Conservation (phyloP, 495 filamentous ascomycete species). For the Melanomma pulvis-pyrius region DNA sequence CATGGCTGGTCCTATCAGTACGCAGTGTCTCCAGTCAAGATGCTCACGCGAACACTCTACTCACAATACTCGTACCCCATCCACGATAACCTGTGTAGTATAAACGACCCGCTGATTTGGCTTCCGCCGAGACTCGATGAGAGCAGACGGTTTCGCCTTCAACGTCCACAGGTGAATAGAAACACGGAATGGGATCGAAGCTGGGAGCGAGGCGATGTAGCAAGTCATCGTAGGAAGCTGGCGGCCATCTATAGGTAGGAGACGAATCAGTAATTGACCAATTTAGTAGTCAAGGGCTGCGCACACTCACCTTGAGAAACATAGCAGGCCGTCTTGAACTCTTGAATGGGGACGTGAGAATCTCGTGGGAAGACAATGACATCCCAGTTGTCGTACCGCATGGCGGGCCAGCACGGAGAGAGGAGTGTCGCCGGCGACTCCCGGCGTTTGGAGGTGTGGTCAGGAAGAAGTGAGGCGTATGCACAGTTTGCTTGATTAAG, state of each 20-base stretch:
- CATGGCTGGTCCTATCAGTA: conserved; percentile 24
- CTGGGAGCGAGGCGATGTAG: conserved; percentile 70
- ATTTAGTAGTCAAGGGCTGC: conserved; percentile 15
- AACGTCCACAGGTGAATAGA: conserved; percentile 82
- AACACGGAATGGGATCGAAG: conserved; percentile 66
- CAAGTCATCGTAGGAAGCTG: conserved; percentile 72
- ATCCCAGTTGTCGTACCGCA: conserved; percentile 88
- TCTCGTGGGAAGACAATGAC: conserved; percentile 74
- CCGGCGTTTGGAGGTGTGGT: background rate
- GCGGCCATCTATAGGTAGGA: conserved; percentile 39
- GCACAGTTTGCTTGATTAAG: background rate
- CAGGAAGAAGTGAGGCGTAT: background rate
- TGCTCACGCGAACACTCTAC: conserved; percentile 28
- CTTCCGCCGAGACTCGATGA: conserved; percentile 33
- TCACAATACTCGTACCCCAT: conserved; percentile 69
- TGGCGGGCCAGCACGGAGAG: conserved; percentile 44
- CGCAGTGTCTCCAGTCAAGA: background rate
- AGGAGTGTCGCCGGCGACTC: background rate
- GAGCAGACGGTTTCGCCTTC: conserved; percentile 44
- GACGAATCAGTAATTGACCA: background rate
- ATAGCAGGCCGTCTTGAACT: conserved; percentile 84
- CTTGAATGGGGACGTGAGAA: conserved; percentile 71
- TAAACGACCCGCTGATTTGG: conserved; percentile 54
- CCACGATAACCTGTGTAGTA: conserved; percentile 70
- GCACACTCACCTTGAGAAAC: conserved; percentile 68